Percentiles rank a stretch among this genome's conserved stretches.
Conservation (phyloP, 129 eudicot genomes). For the Dittrichia graveolens region DNA sequence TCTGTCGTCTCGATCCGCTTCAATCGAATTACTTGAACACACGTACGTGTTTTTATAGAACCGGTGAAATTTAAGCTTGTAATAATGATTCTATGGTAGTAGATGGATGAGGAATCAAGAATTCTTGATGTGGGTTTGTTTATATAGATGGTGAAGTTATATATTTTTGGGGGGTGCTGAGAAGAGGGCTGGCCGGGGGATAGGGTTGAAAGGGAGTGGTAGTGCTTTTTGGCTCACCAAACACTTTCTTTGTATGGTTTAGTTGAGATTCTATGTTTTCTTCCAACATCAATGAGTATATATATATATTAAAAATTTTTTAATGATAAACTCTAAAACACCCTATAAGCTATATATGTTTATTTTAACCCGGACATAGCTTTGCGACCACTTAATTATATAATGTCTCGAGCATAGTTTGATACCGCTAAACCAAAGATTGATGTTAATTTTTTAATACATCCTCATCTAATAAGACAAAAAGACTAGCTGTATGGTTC, state of each 20-base stretch:
- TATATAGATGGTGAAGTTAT: slow-evolving; percentile 30
- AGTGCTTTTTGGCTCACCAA: slow-evolving; percentile 41
- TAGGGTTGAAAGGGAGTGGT: slow-evolving; percentile 18
- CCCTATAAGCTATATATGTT: too few relatives aligned
- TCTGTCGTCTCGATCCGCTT: neutral
- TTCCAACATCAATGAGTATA: neutral
- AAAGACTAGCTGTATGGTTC: too few relatives aligned
- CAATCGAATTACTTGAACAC: neutral
- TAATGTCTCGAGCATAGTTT: too few relatives aligned
- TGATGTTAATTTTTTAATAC: too few relatives aligned
- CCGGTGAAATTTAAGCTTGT: neutral
- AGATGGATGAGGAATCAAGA: neutral
- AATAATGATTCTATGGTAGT: neutral
- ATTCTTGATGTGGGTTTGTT: slow-evolving; percentile 21
- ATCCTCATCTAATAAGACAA: too few relatives aligned
- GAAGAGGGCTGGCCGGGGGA: neutral
- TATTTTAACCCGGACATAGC: too few relatives aligned
- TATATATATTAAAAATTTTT: too few relatives aligned
- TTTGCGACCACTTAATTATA: too few relatives aligned
- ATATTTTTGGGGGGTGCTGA: neutral
- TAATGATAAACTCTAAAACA: too few relatives aligned
- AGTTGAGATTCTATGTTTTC: slow-evolving; percentile 22
- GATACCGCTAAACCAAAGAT: too few relatives aligned
- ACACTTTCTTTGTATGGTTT: slow-evolving; percentile 36
- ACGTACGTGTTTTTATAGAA: neutral